These are phyloP conservation scores for Acanthamoeba healyi DNA, from an alignment of 208 protist species.

Conservation along the genomic window DNA sequence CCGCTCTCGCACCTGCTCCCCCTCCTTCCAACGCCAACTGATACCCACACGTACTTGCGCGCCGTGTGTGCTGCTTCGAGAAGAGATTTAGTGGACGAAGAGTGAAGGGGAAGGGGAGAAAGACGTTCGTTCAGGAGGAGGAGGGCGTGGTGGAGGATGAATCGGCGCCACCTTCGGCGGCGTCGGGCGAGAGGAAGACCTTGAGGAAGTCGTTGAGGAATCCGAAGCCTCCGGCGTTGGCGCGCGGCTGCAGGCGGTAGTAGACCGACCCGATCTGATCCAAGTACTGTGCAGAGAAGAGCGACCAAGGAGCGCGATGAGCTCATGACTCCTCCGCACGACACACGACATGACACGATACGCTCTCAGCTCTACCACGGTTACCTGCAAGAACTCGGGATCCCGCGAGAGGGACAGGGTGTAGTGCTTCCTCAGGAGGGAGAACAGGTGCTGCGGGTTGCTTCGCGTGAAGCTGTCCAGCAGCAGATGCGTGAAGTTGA, in stretches of 20 bases:
- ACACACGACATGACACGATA: background rate
- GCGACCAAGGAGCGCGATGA: background rate
- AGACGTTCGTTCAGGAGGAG: background rate
- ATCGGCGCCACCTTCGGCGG: background rate
- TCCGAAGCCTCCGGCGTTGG: background rate
- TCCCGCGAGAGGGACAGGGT: background rate
- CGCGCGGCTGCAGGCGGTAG: constrained; percentile 30
- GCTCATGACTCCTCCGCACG: too few species aligned
- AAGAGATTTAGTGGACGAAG: too few species aligned
- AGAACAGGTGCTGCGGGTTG: background rate
- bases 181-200: constrained; percentile 42
- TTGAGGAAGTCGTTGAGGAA: constrained; percentile 55
- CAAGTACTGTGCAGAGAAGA: background rate
- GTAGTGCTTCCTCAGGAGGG: constrained; percentile 7
- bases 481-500: constrained; percentile 29
- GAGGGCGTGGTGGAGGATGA: background rate
- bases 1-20: too few species aligned
- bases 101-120: too few species aligned
- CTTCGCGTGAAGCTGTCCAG: constrained; percentile 29
- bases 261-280: constrained; percentile 23
- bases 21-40: too few species aligned
- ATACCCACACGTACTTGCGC: too few species aligned
- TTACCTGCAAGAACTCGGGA: constrained; percentile 1
- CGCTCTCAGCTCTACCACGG: background rate
- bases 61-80: too few species aligned